Evolutionary conservation across 257 asterid species (phyloP).

Genomic region (Forsythia suspensa): DNA sequence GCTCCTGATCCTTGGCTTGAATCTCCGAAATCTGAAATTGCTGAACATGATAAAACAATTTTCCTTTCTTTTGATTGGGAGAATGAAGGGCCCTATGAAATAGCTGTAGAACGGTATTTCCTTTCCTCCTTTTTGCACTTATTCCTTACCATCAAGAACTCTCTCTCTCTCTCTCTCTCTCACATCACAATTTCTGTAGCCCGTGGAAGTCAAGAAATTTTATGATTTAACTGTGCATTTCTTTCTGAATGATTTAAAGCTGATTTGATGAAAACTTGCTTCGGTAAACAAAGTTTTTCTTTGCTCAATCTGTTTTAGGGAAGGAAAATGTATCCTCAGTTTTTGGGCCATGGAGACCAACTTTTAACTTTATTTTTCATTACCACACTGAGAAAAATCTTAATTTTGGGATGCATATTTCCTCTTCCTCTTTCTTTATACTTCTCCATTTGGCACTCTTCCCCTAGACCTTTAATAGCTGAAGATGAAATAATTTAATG

Average conservation of each 20-base stretch:
- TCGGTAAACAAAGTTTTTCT: not conserved
- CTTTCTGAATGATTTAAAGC: not conserved
- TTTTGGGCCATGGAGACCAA: not conserved
- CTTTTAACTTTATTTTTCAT: conserved; percentile 4
- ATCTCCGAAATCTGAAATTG: conserved; percentile 53
- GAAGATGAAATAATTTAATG: not conserved
- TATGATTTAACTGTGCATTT: conserved; percentile 9
- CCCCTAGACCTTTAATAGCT: conserved; percentile 8
- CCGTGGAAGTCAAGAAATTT: conserved; percentile 14
- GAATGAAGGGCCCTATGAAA: conserved; percentile 90
- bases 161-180: not conserved
- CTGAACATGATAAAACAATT: conserved; percentile 58
- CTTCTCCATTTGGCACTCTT: conserved; percentile 4
- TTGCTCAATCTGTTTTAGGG: not conserved
- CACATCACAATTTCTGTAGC: not conserved
- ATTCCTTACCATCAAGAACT: not conserved
- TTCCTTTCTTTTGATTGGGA: conserved; percentile 95
- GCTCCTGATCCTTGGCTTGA: conserved; percentile 64
- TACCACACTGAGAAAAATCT: conserved; percentile 6
- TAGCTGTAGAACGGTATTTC: conserved; percentile 81
- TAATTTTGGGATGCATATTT: conserved; percentile 5
- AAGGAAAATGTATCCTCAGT: not conserved
- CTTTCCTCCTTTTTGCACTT: not conserved
- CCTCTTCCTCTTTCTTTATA: not conserved
- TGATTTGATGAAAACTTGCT: conserved; percentile 4